phyloP scores from a whole-genome alignment of 768 basidiomycete species.

The Pleurotus sapidus region DNA sequence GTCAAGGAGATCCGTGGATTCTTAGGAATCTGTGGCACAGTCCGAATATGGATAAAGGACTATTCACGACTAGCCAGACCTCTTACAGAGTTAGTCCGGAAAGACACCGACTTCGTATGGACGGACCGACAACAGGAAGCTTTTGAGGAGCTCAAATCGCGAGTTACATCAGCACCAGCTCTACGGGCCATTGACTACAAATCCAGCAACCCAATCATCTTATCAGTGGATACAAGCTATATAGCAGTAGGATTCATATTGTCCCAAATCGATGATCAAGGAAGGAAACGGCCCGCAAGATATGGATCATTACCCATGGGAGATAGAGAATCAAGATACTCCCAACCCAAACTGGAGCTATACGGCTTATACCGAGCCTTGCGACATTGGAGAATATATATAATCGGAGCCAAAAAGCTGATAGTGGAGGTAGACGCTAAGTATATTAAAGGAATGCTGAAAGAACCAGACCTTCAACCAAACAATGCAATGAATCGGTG shows the following conservation, averaged over 20 bases:
- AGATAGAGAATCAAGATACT: conserved; percentile 22
- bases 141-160: conserved; percentile 14
- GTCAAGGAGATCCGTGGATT: too few relatives aligned
- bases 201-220: conserved; percentile 16
- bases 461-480: conserved; percentile 27
- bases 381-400: conserved; percentile 14
- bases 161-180: conserved; percentile 13
- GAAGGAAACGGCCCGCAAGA: conserved; percentile 13
- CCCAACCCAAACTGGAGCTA: conserved; percentile 32
- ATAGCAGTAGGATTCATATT: conserved; percentile 28
- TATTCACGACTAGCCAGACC: conserved; percentile 13
- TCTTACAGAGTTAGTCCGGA: conserved; percentile 13
- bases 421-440: conserved; percentile 30
- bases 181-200: conserved; percentile 27
- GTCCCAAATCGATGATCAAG: conserved; percentile 22
- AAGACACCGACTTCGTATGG: conserved; percentile 23
- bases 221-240: conserved; percentile 27
- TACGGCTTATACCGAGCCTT: conserved; percentile 28
- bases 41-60: conserved; percentile 17
- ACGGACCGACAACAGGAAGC: conserved; percentile 14
- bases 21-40: not conserved
- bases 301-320: conserved; percentile 29
- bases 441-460: conserved; percentile 31
- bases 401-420: conserved; percentile 17
- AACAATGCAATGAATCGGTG: conserved; percentile 28